These are phyloP conservation scores for Periconia sp. DNA, from an alignment of 2,329 filamentous ascomycete species.

Conservation along the genomic window DNA sequence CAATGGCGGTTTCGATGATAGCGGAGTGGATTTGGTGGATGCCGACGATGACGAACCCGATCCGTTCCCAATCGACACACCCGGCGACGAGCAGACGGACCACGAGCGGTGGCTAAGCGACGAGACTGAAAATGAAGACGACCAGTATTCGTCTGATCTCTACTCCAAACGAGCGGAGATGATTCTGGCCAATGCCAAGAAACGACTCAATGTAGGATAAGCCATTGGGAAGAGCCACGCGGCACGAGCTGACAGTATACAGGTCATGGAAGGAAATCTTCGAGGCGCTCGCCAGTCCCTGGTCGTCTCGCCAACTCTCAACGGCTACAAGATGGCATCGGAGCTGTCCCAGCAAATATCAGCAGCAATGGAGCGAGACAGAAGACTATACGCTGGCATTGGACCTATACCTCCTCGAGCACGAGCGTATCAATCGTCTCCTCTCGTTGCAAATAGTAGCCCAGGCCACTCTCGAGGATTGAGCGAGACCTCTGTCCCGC, in stretches of 20 bases:
- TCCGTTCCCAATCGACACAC: constrained; percentile 27
- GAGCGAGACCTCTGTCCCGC: constrained; percentile 50
- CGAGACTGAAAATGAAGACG: constrained; percentile 56
- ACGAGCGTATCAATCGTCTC: constrained; percentile 38
- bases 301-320: constrained; percentile 59
- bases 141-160: constrained; percentile 69
- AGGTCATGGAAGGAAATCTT: constrained; percentile 95
- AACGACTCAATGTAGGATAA: constrained; percentile 75
- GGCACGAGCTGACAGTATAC: constrained; percentile 30
- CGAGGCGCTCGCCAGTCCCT: constrained; percentile 76
- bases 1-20: constrained; percentile 42
- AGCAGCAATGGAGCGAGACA: constrained; percentile 42
- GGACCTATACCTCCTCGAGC: constrained; percentile 43
- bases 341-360: constrained; percentile 42
- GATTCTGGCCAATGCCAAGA: constrained; percentile 92
- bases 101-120: constrained; percentile 43
- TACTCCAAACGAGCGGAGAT: constrained; percentile 75
- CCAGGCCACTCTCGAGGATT: constrained; percentile 46
- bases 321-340: constrained; percentile 42
- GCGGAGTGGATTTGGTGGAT: constrained; percentile 22
- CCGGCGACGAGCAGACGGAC: constrained; percentile 40
- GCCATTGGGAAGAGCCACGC: constrained; percentile 2
- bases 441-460: constrained; percentile 36
- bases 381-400: constrained; percentile 43
- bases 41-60: constrained; percentile 33